Percentiles rank a stretch among this genome's conserved stretches.
These are phyloP conservation scores for Cenchrus purpureus DNA, from an alignment of 176 grass and related monocot genomes.

Conservation along the genomic window DNA sequence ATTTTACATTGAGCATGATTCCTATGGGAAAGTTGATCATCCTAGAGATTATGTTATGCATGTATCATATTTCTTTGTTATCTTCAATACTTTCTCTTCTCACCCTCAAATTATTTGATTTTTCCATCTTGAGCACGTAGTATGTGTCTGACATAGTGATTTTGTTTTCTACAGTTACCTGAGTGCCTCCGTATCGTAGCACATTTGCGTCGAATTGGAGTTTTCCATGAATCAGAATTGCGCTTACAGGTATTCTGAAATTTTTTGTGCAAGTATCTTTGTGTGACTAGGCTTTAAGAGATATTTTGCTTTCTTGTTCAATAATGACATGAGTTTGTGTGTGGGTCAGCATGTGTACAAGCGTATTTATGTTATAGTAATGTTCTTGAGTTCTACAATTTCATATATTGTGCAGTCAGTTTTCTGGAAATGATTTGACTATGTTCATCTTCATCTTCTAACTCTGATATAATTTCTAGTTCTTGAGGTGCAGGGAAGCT, in stretches of 20 bases:
- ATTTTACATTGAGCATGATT: background rate
- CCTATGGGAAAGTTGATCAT: background rate
- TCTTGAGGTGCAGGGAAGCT: constrained; percentile 97
- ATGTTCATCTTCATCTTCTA: constrained; percentile 19
- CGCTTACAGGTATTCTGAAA: constrained; percentile 75
- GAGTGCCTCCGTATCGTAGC: constrained; percentile 84
- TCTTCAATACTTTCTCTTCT: background rate
- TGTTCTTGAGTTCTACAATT: background rate
- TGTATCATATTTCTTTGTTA: background rate
- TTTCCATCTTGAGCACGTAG: background rate
- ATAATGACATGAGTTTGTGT: background rate
- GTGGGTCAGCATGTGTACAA: background rate
- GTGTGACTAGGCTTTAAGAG: constrained; percentile 4
- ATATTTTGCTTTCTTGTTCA: constrained; percentile 12
- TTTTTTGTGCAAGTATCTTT: background rate
- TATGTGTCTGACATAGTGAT: constrained; percentile 28
- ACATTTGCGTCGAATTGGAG: constrained; percentile 92
- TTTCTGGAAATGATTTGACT: constrained; percentile 20
- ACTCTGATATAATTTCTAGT: constrained; percentile 63
- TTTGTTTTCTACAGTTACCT: constrained; percentile 72
- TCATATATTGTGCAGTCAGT: background rate
- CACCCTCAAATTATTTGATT: background rate
- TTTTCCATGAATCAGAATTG: constrained; percentile 88
- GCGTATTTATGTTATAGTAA: background rate
- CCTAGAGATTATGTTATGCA: background rate